A percentile compares a stretch with the other conserved stretches of the same genome.
phyloP scores from a whole-genome alignment of 257 asterid genomes.

The Ehretia macrophylla region DNA sequence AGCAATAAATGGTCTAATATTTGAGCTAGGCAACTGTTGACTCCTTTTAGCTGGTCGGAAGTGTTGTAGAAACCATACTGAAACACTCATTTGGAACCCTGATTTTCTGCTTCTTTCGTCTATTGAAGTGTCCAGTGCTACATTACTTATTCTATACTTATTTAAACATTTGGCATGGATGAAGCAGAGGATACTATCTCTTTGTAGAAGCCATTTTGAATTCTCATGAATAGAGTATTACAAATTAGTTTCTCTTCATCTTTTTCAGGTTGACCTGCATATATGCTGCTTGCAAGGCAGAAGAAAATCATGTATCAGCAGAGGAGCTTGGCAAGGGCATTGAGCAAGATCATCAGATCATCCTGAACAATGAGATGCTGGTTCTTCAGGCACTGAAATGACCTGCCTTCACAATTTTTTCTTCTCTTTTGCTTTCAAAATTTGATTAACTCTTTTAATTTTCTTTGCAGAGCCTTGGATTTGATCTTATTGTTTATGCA shows the following conservation, averaged over 20 bases:
- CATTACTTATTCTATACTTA: no score
- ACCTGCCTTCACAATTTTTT: slow-evolving; percentile 3
- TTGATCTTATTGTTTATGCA: slow-evolving; percentile 90
- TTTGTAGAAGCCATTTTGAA: no score
- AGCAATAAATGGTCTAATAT: not conserved
- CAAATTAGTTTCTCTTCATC: no score
- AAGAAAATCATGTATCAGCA: slow-evolving; percentile 97
- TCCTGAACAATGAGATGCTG: slow-evolving; percentile 88
- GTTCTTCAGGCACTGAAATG: slow-evolving; percentile 74
- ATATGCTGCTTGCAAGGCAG: slow-evolving; percentile 95
- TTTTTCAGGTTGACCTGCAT: slow-evolving; percentile 85
- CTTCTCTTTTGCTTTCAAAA: slow-evolving; percentile 8
- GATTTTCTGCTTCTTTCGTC: no score
- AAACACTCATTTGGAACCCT: no score
- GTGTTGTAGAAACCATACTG: no score
- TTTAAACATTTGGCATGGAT: no score
- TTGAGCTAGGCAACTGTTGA: not conserved
- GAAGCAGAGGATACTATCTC: no score
- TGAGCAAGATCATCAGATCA: slow-evolving; percentile 85
- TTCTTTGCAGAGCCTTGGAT: slow-evolving; percentile 79
- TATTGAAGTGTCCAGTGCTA: no score
- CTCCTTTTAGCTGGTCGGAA: no score
- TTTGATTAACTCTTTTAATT: slow-evolving; percentile 7
- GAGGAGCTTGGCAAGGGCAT: slow-evolving; percentile 99
- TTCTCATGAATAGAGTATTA: no score